These are phyloP conservation scores for Cardamine occulta DNA, from an alignment of 345 rosid genomes.

Conservation along the genomic window DNA sequence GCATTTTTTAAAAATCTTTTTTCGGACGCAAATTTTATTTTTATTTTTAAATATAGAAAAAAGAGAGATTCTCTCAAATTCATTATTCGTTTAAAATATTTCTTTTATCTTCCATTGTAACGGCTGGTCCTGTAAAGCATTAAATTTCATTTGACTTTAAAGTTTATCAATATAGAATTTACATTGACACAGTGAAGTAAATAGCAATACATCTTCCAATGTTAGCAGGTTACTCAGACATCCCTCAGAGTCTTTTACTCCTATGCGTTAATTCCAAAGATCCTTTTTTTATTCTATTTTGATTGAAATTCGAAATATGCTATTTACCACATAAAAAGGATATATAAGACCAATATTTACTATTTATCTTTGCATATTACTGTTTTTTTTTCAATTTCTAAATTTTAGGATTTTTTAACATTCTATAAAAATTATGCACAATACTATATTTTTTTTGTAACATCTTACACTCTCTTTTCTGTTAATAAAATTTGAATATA, in stretches of 20 bases:
- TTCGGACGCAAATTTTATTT: neutral
- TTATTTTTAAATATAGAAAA: neutral
- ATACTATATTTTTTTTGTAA: too few species aligned
- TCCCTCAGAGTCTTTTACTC: conserved; percentile 9
- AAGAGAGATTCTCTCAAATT: conserved; percentile 21
- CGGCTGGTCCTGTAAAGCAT: conserved; percentile 37
- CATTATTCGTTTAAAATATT: neutral
- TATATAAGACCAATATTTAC: too few species aligned
- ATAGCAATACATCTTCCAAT: conserved; percentile 32
- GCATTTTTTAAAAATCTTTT: neutral
- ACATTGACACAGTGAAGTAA: conserved; percentile 16
- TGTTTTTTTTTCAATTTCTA: too few species aligned
- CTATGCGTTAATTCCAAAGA: conserved; percentile 27
- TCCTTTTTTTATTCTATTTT: neutral
- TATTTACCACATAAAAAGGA: neutral
- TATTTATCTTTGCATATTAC: too few species aligned
- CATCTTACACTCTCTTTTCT: too few species aligned
- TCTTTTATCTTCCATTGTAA: conserved; percentile 24
- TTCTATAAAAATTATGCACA: too few species aligned
- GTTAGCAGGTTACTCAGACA: conserved; percentile 26
- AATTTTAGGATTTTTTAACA: too few species aligned
- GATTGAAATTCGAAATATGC: neutral
- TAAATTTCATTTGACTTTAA: conserved; percentile 31
- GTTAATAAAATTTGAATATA: neutral
- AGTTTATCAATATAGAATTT: neutral